Conservation (phyloP, 2,329 filamentous ascomycete genomes). For the Myriangium duriaei region DNA sequence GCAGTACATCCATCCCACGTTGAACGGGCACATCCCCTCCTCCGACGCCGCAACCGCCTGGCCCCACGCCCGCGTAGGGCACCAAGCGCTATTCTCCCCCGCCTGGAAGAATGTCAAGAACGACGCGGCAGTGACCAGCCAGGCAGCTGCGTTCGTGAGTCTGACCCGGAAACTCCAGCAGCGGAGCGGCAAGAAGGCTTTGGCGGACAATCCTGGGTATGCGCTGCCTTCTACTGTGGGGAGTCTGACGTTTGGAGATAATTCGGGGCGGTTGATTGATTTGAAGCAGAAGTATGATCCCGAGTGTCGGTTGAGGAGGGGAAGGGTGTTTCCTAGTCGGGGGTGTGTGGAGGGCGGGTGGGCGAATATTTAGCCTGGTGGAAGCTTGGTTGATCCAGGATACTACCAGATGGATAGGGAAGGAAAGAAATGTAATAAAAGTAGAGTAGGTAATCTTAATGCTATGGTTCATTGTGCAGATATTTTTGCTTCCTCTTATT, state of each 20-base stretch:
- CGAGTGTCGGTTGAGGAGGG: slow-evolving; percentile 9
- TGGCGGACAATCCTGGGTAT: not conserved
- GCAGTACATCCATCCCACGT: slow-evolving; percentile 11
- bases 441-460: too few species aligned
- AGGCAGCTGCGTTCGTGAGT: not conserved
- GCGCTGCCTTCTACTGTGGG: not conserved
- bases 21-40: slow-evolving; percentile 8
- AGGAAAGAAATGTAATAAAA: too few species aligned
- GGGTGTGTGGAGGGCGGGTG: slow-evolving; percentile 9
- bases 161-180: not conserved
- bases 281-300: slow-evolving; percentile 14
- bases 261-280: slow-evolving; percentile 10
- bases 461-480: too few species aligned
- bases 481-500: too few species aligned
- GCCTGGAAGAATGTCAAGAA: slow-evolving; percentile 7
- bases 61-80: slow-evolving; percentile 9
- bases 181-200: not conserved
- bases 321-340: slow-evolving; percentile 11
- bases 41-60: slow-evolving; percentile 10
- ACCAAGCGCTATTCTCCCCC: slow-evolving; percentile 11
- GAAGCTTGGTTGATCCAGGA: too few species aligned
- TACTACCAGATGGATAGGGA: too few species aligned
- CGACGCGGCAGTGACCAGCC: not conserved
- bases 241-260: slow-evolving; percentile 8
- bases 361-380: too few species aligned